Base-by-base conservation (phyloP, 2,329 filamentous ascomycete genomes). In the Epichloe gansuensis region DNA sequence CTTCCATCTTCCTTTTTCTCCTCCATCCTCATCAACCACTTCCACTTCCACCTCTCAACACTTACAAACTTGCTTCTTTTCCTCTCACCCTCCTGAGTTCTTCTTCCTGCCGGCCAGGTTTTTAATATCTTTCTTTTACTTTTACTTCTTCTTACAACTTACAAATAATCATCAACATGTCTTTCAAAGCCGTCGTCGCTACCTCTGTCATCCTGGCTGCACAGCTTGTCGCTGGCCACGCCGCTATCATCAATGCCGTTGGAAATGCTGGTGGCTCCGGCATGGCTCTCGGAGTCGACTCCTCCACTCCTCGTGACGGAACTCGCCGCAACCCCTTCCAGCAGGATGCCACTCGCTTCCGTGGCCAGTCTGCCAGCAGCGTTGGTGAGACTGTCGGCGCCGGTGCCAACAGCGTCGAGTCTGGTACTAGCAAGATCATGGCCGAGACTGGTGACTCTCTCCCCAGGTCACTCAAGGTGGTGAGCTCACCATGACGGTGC, bases 261-360 rank as follows among this genome's bases (percentile, higher is more conserved):
- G 81, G 81, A 54, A 71, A 83, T 59, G 70, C 71, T 31, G 80
- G 81, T 48, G 80, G 81, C 56, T 67, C 68, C 17, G 80, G 80
- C 60, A 74, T 72, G 68, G 72, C 67, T 17, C 66, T 76, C 3
- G 72, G 70, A 54, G 63, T 85, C 56, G 75, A 77, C 64, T 69
- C 74, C 46, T 61, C 60, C 58, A 83, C 80, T 49, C 80, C 81
- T 42, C 80, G 81, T 55, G 79, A 82, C 58, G 81, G 81, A 42
- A 82, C 80, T 23, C 64, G 69, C 12, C 75, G 81, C 55, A 68
- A 74, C 48, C 81, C 81, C 46, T 83, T 83, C 72, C 81, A 85
- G 68, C 75, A 77, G 57, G 82, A 85, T 58, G 73, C 74, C 49
- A 85, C 81, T 50, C 78, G 79, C 52, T 85, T 85, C 75, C 69